Base-by-base conservation (phyloP, 106 monocot species). In the Phalaenopsis equestris region DNA sequence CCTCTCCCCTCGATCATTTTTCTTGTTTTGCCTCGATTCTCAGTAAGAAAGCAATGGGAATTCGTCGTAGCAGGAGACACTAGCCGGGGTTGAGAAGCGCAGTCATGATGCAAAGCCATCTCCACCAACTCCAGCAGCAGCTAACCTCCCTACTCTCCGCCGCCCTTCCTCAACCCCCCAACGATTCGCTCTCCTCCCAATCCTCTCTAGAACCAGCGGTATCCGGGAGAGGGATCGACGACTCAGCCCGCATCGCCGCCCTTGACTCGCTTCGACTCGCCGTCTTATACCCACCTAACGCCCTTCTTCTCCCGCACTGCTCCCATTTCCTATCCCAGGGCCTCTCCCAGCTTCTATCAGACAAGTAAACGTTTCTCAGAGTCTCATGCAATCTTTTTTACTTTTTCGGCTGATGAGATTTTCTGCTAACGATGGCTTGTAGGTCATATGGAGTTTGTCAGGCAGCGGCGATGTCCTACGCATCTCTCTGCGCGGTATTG, bases 261-360 rank as follows among this genome's bases (percentile, higher is more conserved):
- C 85, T 98, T 56, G 84, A 90, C 7, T 91, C 94, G 8, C 92
- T 94, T 76, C 92, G 87, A 46, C 83, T 90, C 48, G 78, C 87
- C 56, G 80, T 94, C 80, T 61, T 91, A 58, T 91, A 87, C 58
- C 92, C 98, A 47, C 84, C 89, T 49, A 98, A 91, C 79, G 80
- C 92, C 12, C 75, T 87, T 77, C 81, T 98, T 79, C 81, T 98
- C 67, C 72, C 87, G 18, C 82, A 90, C 77, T 89, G 92, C 79
- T 85, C 90, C 11, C 82, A 86, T 57, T 92, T 94, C 76, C 91
- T 98, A 45, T 87, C 88, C n/a, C 94, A 92, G 74, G 86, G 85
- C 76, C 83, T 98, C 82, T 90, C 83, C 73, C 89, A 89, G 77
- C 92, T 98, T 58, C 89, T 98, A 45, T 84, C 94, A 30, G 97